phyloP scores from a whole-genome alignment of 805 yeast genomes.

The Cyberlindnera mycetangii region DNA sequence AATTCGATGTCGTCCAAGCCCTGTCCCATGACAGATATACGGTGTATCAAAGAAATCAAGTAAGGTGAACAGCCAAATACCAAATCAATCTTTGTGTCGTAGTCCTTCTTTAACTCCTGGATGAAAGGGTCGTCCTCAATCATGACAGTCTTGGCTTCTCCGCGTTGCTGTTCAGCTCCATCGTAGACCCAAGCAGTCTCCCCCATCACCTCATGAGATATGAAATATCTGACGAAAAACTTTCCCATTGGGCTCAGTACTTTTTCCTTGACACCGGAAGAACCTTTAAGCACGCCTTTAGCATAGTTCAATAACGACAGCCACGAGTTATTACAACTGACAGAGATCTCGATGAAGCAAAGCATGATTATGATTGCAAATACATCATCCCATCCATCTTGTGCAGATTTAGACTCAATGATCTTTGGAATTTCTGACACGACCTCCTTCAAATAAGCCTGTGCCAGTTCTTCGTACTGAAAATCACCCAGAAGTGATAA shows the following conservation, averaged over 20 bases:
- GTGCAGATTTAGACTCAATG: conserved; percentile 27
- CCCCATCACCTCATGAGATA: conserved; percentile 43
- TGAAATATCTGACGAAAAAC: conserved; percentile 38
- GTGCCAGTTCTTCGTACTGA: conserved; percentile 29
- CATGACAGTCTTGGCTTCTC: conserved; percentile 12
- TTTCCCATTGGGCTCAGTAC: conserved; percentile 32
- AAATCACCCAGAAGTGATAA: conserved; percentile 30
- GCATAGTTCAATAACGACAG: conserved; percentile 36
- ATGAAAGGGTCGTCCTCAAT: conserved; percentile 32
- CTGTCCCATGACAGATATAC: conserved; percentile 36
- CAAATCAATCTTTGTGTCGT: conserved; percentile 35
- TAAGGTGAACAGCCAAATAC: conserved; percentile 41
- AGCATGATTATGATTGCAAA: conserved; percentile 38
- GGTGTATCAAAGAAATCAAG: conserved; percentile 35
- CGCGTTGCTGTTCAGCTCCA: conserved; percentile 3
- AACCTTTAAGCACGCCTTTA: conserved; percentile 33
- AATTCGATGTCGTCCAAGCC: conserved; percentile 34
- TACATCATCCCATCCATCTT: conserved; percentile 39
- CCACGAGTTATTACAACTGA: conserved; percentile 40
- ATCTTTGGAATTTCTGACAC: conserved; percentile 31
- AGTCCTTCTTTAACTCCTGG: conserved; percentile 32
- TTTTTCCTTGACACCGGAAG: conserved; percentile 24
- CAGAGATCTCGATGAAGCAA: conserved; percentile 41
- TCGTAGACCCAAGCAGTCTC: conserved; percentile 39
- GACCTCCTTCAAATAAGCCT: conserved; percentile 29